These are phyloP conservation scores for Penicillium sp. DNA, from an alignment of 2,329 filamentous ascomycete species.

Conservation along the genomic window DNA sequence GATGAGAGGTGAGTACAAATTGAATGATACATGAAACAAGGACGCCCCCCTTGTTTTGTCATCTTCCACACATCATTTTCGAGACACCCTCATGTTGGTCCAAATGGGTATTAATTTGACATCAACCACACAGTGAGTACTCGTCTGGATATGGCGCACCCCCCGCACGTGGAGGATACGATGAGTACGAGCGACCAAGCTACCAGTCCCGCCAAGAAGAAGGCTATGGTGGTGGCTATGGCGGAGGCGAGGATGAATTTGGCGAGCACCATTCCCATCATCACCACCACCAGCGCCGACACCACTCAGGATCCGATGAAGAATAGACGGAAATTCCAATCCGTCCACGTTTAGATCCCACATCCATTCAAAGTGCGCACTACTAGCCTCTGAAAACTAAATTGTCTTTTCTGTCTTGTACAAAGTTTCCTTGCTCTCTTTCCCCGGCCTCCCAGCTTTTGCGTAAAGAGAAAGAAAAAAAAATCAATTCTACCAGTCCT, in stretches of 20 bases:
- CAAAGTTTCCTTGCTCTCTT: too few species aligned
- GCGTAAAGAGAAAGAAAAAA: neutral
- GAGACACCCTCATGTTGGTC: too few species aligned
- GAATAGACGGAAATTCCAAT: slow-evolving; percentile 4
- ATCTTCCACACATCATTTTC: neutral
- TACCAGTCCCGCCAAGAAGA: slow-evolving; percentile 14
- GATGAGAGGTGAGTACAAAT: slow-evolving; percentile 18
- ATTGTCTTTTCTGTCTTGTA: neutral
- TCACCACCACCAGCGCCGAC: slow-evolving; percentile 15
- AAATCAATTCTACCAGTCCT: slow-evolving; percentile 36
- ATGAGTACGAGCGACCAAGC: slow-evolving; percentile 10
- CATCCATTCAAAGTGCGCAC: neutral
- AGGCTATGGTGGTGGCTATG: slow-evolving; percentile 13
- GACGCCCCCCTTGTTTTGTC: neutral
- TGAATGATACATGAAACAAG: too few species aligned
- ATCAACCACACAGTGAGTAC: slow-evolving; percentile 14
- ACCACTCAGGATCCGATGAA: slow-evolving; percentile 18
- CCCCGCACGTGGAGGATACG: slow-evolving; percentile 11
- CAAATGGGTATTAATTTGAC: slow-evolving; percentile 5
- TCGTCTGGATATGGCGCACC: slow-evolving; percentile 16
- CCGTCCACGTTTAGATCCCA: neutral
- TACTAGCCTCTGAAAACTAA: neutral
- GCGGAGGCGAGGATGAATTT: slow-evolving; percentile 15
- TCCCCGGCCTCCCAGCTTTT: too few species aligned
- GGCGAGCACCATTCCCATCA: slow-evolving; percentile 18